Percentiles rank a stretch among this genome's conserved stretches.
Evolutionary conservation across 225 moss, liverwort and hornwort genomes (phyloP).

Genomic region (Sphagnum tenellum): DNA sequence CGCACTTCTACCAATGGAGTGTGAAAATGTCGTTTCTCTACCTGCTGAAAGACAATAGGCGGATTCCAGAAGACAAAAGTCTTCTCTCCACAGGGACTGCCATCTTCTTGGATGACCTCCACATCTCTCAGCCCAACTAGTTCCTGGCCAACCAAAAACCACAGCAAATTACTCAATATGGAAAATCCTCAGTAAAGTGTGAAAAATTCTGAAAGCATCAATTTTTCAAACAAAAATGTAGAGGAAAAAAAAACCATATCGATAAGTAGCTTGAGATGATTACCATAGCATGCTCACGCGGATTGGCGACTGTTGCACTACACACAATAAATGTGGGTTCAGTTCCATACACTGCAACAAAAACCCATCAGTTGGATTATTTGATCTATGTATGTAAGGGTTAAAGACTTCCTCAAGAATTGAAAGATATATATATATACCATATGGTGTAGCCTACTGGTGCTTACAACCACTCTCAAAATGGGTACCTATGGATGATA

Average conservation of each 20-base stretch:
- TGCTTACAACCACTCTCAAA: no score
- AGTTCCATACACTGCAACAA: conserved; percentile 67
- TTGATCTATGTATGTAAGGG: no score
- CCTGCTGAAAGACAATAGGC: conserved; percentile 42
- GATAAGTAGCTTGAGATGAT: neutral
- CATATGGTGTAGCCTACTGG: no score
- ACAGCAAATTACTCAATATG: neutral
- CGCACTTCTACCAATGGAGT: no score
- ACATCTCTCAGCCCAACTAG: conserved; percentile 65
- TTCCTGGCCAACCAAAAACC: conserved; percentile 38
- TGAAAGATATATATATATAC: no score
- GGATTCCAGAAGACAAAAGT: conserved; percentile 88
- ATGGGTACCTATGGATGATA: no score
- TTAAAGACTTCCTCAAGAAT: no score
- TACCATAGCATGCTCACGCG: conserved; percentile 75
- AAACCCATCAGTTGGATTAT: neutral
- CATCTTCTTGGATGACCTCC: conserved; percentile 68
- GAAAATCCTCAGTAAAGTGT: no score
- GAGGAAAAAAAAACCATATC: no score
- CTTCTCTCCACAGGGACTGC: conserved; percentile 89
- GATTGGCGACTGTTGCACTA: conserved; percentile 94
- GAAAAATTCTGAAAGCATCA: no score
- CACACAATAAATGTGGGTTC: conserved; percentile 81
- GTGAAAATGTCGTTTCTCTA: conserved; percentile 7
- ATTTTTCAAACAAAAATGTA: no score